phyloP scores from a whole-genome alignment of 352 stramenopile genomes.

The Globisporangium cederbergense region DNA sequence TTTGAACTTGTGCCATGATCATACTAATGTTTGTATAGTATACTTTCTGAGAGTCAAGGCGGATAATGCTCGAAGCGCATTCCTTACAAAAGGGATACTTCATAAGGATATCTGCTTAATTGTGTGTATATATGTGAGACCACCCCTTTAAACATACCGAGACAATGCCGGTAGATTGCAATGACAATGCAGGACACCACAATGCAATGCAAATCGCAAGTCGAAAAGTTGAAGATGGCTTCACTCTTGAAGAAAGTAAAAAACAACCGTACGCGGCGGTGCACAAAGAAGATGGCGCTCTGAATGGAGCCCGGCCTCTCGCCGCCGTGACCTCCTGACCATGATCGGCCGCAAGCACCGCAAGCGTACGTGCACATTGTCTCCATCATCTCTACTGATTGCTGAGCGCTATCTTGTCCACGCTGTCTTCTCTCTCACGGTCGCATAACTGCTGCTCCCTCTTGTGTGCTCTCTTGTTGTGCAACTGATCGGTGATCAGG shows the following conservation, averaged over 20 bases:
- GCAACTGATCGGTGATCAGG: slow-evolving; percentile 23
- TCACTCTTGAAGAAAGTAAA: too few species aligned
- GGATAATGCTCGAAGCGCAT: too few species aligned
- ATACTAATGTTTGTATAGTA: too few species aligned
- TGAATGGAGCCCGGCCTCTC: not conserved
- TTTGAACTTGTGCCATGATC: too few species aligned
- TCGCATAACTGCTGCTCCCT: not conserved
- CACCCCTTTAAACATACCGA: not conserved
- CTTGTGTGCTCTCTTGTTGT: not conserved
- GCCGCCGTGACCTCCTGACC: not conserved
- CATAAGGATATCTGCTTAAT: too few species aligned
- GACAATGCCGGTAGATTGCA: not conserved
- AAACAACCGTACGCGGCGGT: not conserved
- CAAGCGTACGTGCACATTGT: slow-evolving; percentile 28
- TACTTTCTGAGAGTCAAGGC: too few species aligned
- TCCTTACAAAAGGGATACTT: too few species aligned
- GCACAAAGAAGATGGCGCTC: not conserved
- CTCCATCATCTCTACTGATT: not conserved
- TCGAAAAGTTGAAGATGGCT: not conserved
- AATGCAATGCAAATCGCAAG: not conserved
- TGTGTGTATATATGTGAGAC: too few species aligned
- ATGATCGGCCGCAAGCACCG: slow-evolving; percentile 60
- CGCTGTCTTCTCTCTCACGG: not conserved
- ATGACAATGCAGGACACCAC: not conserved
- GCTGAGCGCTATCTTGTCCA: not conserved